Conservation (phyloP, 2,329 filamentous ascomycete species). For the Alternaria novae-zelandiae region DNA sequence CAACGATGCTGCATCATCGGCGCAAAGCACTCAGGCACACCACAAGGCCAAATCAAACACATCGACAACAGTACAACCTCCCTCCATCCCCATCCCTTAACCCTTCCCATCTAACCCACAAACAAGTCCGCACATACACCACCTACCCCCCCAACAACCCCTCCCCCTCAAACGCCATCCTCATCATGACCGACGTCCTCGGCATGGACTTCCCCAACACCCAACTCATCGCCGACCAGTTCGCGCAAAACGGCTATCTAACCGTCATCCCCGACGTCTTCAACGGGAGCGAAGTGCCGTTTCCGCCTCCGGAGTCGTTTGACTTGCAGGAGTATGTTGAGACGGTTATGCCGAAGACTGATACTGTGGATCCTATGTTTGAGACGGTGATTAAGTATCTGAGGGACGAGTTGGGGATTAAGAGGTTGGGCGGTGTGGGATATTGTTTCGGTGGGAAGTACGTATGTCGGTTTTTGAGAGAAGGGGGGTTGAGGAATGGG, state of each 20-base stretch:
- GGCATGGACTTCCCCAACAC: slow-evolving; percentile 61
- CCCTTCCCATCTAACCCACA: not conserved
- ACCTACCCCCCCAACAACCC: slow-evolving; percentile 54
- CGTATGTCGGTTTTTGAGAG: slow-evolving; percentile 65
- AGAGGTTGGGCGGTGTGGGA: slow-evolving; percentile 69
- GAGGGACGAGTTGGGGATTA: slow-evolving; percentile 58
- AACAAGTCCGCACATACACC: slow-evolving; percentile 62
- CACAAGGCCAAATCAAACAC: slow-evolving; percentile 56
- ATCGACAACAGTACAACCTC: slow-evolving; percentile 53
- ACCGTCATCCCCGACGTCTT: slow-evolving; percentile 74
- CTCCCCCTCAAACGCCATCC: slow-evolving; percentile 61
- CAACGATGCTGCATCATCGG: slow-evolving; percentile 56
- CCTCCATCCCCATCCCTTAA: not conserved
- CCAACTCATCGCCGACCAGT: slow-evolving; percentile 73
- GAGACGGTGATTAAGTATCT: slow-evolving; percentile 64
- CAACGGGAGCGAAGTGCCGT: slow-evolving; percentile 66
- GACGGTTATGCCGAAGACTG: slow-evolving; percentile 45
- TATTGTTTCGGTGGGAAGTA: slow-evolving; percentile 76
- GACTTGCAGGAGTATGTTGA: slow-evolving; percentile 59
- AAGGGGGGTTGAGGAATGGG: slow-evolving; percentile 55
- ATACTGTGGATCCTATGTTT: slow-evolving; percentile 61
- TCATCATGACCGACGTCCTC: slow-evolving; percentile 63
- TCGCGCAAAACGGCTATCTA: slow-evolving; percentile 74
- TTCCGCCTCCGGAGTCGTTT: slow-evolving; percentile 60
- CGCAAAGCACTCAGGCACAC: slow-evolving; percentile 60